Conservation (phyloP, 2,329 filamentous ascomycete species). For the Calonectria ilicicola region DNA sequence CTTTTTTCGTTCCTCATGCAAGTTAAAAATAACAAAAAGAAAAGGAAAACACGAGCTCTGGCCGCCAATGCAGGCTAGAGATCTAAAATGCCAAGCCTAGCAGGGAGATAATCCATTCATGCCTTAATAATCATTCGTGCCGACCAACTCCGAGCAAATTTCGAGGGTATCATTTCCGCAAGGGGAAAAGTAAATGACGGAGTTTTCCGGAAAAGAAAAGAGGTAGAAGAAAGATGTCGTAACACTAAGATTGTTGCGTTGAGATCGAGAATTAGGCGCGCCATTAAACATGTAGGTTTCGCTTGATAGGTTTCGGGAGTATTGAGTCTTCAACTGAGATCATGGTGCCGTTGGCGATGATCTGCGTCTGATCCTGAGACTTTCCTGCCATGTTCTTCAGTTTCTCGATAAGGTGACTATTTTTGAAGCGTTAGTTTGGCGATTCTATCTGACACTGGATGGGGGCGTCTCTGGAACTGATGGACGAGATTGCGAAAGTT, state of each 20-base stretch:
- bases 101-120: background rate
- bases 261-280: background rate
- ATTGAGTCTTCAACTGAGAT: constrained; percentile 46
- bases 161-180: constrained; percentile 34
- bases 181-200: constrained; percentile 4
- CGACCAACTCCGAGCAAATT: constrained; percentile 27
- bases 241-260: background rate
- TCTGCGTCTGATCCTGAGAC: constrained; percentile 47
- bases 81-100: background rate
- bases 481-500: constrained; percentile 40
- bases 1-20: background rate
- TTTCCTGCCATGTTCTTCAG: constrained; percentile 60
- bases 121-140: constrained; percentile 11
- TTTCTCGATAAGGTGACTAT: constrained; percentile 68
- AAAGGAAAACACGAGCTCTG: background rate
- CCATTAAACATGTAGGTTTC: constrained; percentile 44
- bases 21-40: background rate
- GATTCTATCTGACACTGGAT: constrained; percentile 43
- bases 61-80: background rate
- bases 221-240: background rate
- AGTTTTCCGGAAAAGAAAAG: background rate
- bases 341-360: constrained; percentile 45
- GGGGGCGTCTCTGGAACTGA: constrained; percentile 43
- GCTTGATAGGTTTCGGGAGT: constrained; percentile 60
- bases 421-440: constrained; percentile 45